These are phyloP conservation scores for Phanerochaete carnosa DNA, from an alignment of 768 basidiomycete genomes.

Conservation along the genomic window DNA sequence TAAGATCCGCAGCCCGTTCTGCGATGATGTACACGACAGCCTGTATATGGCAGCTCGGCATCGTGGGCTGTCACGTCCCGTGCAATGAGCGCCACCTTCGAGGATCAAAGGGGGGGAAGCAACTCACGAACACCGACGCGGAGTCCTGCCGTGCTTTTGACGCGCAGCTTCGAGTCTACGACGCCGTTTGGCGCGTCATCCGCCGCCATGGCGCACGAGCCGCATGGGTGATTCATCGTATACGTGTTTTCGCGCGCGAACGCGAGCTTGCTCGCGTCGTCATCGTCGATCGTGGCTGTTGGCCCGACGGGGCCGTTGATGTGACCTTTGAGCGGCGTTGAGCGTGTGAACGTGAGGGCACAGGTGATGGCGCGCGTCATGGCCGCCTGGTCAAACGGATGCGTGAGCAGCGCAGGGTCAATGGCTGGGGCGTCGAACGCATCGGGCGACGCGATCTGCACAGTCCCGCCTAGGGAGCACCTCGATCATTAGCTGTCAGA, in stretches of 20 bases:
- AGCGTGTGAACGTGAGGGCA: not conserved
- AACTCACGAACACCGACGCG: constrained; percentile 3
- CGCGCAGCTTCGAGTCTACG: constrained; percentile 3
- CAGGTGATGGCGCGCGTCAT: no score
- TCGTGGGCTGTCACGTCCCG: not conserved
- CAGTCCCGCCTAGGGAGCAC: no score
- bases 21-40: constrained; percentile 1
- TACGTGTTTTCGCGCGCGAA: constrained; percentile 2
- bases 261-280: constrained; percentile 9
- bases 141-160: no score
- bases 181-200: not conserved
- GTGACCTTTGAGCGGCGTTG: not conserved
- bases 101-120: not conserved
- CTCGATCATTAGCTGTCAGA: no score
- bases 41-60: not conserved
- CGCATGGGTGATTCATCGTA: constrained; percentile 6
- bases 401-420: no score
- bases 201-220: constrained; percentile 4
- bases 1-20: constrained; percentile 2
- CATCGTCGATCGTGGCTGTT: not conserved
- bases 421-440: no score
- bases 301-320: not conserved
- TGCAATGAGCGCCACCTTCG: not conserved
- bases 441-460: no score
- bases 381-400: no score